Base-by-base conservation (phyloP, 1,284 basidiomycete genomes). In the Moesziomyces sp. region DNA sequence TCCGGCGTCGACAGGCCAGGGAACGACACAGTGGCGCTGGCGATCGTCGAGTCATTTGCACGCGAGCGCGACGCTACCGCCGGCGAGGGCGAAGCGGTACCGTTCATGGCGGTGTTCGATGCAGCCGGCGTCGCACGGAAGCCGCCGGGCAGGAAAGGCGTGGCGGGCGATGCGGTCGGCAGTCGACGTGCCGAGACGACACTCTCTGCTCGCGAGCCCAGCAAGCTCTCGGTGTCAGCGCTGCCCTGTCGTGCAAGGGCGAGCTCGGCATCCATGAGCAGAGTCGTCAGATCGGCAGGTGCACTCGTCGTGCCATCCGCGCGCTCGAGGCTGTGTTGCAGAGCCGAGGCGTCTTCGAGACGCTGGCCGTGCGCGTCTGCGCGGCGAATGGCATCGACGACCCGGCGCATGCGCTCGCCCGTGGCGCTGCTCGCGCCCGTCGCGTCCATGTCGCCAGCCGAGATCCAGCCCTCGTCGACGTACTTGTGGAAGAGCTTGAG, bases 401-500 rank as follows among this genome's bases (percentile, higher is more conserved):
- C 56, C 28, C 60, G 40, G 16, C 60, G 48, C 71, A 74, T 58
- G 43, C 43, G n/a, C 28, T 45, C 21, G 42, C 52, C 52, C 23
- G 42, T 46, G 1, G 26, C 26, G 7, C 16, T 46, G 28, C 59
- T 42, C 6, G 45, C 60, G 21, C 47, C 55, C 11, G 62, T 65
- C 11, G 47, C 55, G 38, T 64, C 65, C 43, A 58, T 40, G 21
- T 64, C 68, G 7, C 43, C 46, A 3, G 58, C 59, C 2, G 58
- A 48, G 16, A 80, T 53, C 60, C 66, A 79, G 18, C 79, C 79
- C 24, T 81, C 79, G 23, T 79, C 77, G 7, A 81, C 71, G 55
- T 81, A 81, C 49, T 75, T 65, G 60, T 81, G 77, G 58, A 79
- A 76, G 18, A 81, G 67, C 55, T 77, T 78, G 35, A 82, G 65